Percentiles rank a stretch among this genome's conserved stretches.
Evolutionary conservation across 805 yeast genomes (phyloP).

Genomic region (Groenewaldozyma salmanticensis): DNA sequence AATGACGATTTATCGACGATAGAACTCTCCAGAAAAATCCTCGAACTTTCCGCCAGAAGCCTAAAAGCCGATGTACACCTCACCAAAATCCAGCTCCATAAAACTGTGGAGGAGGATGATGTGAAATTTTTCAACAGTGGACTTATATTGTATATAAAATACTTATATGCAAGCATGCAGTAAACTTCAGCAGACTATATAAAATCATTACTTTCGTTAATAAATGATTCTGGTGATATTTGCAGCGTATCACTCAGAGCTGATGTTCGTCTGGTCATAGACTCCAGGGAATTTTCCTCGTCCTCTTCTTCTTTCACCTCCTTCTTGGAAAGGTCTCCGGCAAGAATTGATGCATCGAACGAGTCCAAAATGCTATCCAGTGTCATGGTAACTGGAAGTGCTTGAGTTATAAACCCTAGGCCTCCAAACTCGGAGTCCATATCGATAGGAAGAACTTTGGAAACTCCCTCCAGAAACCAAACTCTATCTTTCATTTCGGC

Average conservation of each 20-base stretch:
- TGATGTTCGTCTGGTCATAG: background rate
- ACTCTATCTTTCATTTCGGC: conserved; percentile 81
- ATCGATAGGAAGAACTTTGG: conserved; percentile 80
- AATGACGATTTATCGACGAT: too few relatives aligned
- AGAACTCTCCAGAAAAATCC: too few relatives aligned
- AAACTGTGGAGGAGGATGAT: too few relatives aligned
- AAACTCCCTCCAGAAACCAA: conserved; percentile 90
- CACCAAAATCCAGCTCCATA: too few relatives aligned
- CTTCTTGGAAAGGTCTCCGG: conserved; percentile 4
- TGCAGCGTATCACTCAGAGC: background rate
- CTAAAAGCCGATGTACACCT: too few relatives aligned
- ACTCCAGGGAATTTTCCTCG: background rate
- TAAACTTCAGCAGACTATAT: too few relatives aligned
- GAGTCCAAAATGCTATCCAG: conserved; percentile 11
- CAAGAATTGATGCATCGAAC: conserved; percentile 13
- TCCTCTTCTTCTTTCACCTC: background rate
- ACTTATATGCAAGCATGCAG: too few relatives aligned
- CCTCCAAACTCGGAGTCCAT: conserved; percentile 42
- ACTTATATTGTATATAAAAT: too few relatives aligned
- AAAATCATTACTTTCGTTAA: background rate
- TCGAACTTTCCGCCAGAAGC: too few relatives aligned
- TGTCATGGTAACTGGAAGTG: conserved; percentile 16
- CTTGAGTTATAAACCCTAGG: conserved; percentile 18
- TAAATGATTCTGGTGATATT: background rate
- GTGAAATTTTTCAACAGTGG: too few relatives aligned